Evolutionary conservation across 1,284 basidiomycete species (phyloP), one percentile per base, ranked within the genome.

Genomic region (Ustilago bromivora): DNA sequence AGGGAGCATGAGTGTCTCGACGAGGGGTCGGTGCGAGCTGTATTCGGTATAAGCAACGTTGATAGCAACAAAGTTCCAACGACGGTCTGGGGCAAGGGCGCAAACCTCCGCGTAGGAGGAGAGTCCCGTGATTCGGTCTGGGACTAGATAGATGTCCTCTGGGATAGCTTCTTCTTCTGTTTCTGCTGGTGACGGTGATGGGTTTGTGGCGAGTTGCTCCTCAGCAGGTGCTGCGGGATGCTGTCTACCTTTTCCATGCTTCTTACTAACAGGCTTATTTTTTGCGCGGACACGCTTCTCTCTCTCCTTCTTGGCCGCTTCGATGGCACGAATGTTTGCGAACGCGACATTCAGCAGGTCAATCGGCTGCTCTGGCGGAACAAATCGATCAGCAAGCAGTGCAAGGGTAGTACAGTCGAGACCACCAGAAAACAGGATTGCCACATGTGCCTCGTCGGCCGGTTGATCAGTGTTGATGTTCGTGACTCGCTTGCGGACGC

Each of bases 321-420:
- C 89, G 57, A 89, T 31, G 90, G 88, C 83, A 4, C 93, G 90
- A 11, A 94, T 94, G 82, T 97, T 97, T 84, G 97, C 94, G 79
- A 99, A 99, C 0, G 94, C 94, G 4, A 99, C 95, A 81, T 98
- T 99, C 28, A 99, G 88, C 0, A 99, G 88, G 82, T 99, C 96
- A 62, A 99, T 95, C 0, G 94, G 92, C 65, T 85, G 77, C 3
- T 49, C 84, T 95, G 93, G 43, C 89, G 80, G 73, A 4, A 83
- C 53, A 62, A 70, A 63, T 6, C 59, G 57, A 81, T 96, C 90
- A 0, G 94, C 92, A 0, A 98, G 87, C 74, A 90, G 92, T 0
- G 95, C 92, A 1, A 98, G 82, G 31, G 94, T 88, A 0, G 95
- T 92, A 17, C 92, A 98, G 84, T 99, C 96, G 38, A 99, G 93